Evolutionary conservation across 495 filamentous ascomycete genomes (phyloP), one percentile per base, ranked within the genome.

Genomic region (Lasiosphaeria ovina): DNA sequence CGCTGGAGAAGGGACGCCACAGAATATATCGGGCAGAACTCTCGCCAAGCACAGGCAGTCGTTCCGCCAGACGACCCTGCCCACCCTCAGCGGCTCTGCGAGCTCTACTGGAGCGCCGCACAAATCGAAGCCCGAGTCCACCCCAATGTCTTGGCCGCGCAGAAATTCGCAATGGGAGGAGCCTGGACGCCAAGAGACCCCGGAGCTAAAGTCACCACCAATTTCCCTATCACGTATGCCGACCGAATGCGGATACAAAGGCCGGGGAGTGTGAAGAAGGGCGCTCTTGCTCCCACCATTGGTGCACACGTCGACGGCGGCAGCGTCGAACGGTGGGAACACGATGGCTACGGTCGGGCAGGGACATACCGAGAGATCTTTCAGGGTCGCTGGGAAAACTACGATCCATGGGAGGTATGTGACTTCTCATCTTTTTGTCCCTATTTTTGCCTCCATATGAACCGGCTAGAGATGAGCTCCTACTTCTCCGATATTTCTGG

Each of bases 241-340:
- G 92, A 96, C 69, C 82, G 92, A 12, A 76, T 96, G 35, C 84
- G 89, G 1, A 92, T 93, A 49, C 76, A 82, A 3, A 76, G 68
- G 9, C 12, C 6, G 17, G 17, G 32, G 6, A 8, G 7, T 11
- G 11, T 4, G 12, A 36, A 9, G 4, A 16, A 12, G 10, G 33
- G 10, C 4, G 8, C 16, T 9, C 24, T 47, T 4, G 16, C 4
- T 24, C 6, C 32, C 44, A 10, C 6, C 35, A 49, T 44, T 12
- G 49, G 51, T 87, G 24, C 91, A 90, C 68, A 79, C 88, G 35
- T 71, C 11, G 92, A 97, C 62, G 86, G 89, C 42, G 92, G 92
- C 14, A 88, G 85, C 51, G 84, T 92, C 6, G 92, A 97, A 68
- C 81, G 92, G 11, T 97, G 93, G 92, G 92, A 96, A 68, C 79